Percentiles rank a stretch among this genome's conserved stretches.
Evolutionary conservation across 257 asterid species (phyloP).

Genomic region (Ilex asprella): DNA sequence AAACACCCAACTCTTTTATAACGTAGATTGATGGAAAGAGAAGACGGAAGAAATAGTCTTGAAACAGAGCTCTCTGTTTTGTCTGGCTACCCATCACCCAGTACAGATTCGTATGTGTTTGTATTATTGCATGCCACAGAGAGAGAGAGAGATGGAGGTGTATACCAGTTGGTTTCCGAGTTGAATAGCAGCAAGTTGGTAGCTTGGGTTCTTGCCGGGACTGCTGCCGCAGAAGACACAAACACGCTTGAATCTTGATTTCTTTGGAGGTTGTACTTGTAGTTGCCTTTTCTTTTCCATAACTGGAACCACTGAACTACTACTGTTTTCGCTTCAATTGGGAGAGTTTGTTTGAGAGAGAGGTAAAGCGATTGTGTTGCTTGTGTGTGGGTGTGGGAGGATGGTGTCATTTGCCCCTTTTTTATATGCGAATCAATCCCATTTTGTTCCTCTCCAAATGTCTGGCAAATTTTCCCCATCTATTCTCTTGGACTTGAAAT

Average conservation of each 20-base stretch:
- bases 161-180: slow-evolving; percentile 76
- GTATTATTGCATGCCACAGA: too few relatives aligned
- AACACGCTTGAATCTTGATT: slow-evolving; percentile 70
- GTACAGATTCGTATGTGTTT: too few relatives aligned
- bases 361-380: neutral
- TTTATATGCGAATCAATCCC: slow-evolving; percentile 34
- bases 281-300: slow-evolving; percentile 44
- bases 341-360: neutral
- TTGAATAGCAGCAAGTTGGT: slow-evolving; percentile 69
- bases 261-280: slow-evolving; percentile 12
- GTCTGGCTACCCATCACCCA: too few relatives aligned
- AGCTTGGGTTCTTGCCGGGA: slow-evolving; percentile 71
- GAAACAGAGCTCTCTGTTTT: too few relatives aligned
- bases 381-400: slow-evolving; percentile 16
- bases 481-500: neutral
- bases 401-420: slow-evolving; percentile 27
- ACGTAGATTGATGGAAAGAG: too few relatives aligned
- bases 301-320: neutral
- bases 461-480: slow-evolving; percentile 20
- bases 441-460: slow-evolving; percentile 22
- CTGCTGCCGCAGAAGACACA: slow-evolving; percentile 87
- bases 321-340: neutral
- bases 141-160: slow-evolving; percentile 3
- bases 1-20: too few relatives aligned
- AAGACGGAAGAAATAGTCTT: too few relatives aligned